phyloP scores from a whole-genome alignment of 2,329 filamentous ascomycete genomes.

The Aspergillus sp. region DNA sequence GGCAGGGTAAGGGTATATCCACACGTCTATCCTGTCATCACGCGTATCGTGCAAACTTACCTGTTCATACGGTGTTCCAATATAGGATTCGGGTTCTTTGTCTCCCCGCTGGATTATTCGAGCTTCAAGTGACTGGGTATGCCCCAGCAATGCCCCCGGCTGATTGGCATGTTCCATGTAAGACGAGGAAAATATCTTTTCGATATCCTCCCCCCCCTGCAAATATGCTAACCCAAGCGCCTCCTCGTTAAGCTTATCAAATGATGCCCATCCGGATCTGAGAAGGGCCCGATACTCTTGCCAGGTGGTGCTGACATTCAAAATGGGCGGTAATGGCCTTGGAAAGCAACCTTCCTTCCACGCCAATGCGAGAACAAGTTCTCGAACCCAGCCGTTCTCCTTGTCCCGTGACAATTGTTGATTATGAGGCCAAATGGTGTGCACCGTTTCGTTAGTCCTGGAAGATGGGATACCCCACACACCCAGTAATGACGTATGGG shows the following conservation, averaged over 20 bases:
- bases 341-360: neutral
- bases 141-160: neutral
- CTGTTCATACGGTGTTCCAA: too few relatives aligned
- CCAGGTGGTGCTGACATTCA: neutral
- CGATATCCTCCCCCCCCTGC: too few relatives aligned
- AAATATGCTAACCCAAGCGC: neutral
- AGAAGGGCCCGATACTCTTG: neutral
- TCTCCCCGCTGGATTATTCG: neutral
- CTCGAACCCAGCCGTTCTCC: neutral
- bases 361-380: neutral
- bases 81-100: fast-evolving
- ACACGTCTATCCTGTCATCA: neutral
- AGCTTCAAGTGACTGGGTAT: neutral
- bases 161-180: neutral
- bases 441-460: neutral
- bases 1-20: neutral
- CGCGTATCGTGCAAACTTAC: neutral
- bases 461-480: neutral
- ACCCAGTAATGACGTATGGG: neutral
- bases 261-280: neutral
- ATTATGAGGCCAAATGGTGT: neutral
- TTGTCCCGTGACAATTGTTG: too few relatives aligned
- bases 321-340: neutral
- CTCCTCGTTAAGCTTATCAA: neutral
- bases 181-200: too few relatives aligned